Base-by-base conservation (phyloP, 2,329 filamentous ascomycete genomes). In the Sphaerostilbella broomeana region DNA sequence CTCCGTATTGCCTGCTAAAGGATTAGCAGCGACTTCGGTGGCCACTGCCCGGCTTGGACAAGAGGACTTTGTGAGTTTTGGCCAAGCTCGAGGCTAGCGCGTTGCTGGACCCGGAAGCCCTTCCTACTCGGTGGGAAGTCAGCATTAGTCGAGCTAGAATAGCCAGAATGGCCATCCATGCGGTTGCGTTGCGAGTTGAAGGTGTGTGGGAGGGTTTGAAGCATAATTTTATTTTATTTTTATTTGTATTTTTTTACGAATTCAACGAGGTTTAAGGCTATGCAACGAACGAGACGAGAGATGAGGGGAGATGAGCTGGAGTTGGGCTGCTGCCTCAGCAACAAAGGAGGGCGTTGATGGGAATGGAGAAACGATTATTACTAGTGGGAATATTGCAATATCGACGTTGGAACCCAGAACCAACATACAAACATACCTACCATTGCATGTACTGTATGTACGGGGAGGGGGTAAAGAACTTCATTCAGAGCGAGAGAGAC, bases 51-150 rank as follows among this genome's bases (percentile, higher is more conserved):
- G 17, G 18, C 22, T 38, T 29, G 35, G 40, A 29, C 29, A 42
- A 42, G 28, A 42, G 20, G 38, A 16, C 26, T n/a, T 35, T 19
- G 38, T 29, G 38, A 40, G 38, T 35, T 35, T 40, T 18, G 25
- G 32, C 38, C 26, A 30, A 35, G 25, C 38, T 29, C 29, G 26
- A 35, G 24, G 28, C 38, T 40, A 35, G 38, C 38, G 38, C 30
- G 18, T 29, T 28, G 18, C 9, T 30, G 38, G 20, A 13, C 10
- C 38, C 38, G 31, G 38, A 35, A 40, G 29, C n/a, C 25, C 25
- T 35, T 25, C 38, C 38, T 40, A 40, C 30, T 40, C 24, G 38
- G 24, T 18, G 29, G 19, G 17, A 16, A n/a, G n/a, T n/a, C 20
- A 19, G 13, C 13, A 21, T 33, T 13, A 24, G 31, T 24, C 17